Evolutionary conservation across 2,329 filamentous ascomycete genomes (phyloP), one percentile per base, ranked within the genome.

Genomic region (Cordyceps militaris): DNA sequence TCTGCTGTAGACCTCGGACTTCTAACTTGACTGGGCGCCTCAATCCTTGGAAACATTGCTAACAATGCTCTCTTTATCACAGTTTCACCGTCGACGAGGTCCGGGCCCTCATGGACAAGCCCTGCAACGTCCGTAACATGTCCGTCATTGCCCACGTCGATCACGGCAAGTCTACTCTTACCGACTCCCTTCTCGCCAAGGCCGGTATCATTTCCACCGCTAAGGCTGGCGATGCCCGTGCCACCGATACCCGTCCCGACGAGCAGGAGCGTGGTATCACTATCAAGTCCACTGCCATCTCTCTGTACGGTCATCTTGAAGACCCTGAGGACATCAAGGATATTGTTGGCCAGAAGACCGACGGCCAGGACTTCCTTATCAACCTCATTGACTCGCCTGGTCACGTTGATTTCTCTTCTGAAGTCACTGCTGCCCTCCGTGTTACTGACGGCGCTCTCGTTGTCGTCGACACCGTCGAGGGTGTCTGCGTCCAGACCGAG

Each of bases 121-220:
- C 88, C 68, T 81, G 75, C 74, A 87, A 87, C 76, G 83, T 87
- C 75, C 82, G 83, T 79, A 97, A 97, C 87, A 97, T 97, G 93
- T 97, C 91, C 82, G 94, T 99, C 78, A 97, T 97, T 91, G 94
- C 94, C 78, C 94, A 99, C 83, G 92, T 99, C 87, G 94, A 99
- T 80, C 94, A 99, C 86, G 94, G 94, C 83, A 99, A 99, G 82
- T 99, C 94, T 70, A 99, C 94, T 75, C 86, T 99, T 72, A 97
- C 93, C 86, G 94, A 99, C 81, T 97, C 94, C 71, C 90, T 99
- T 67, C 89, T 99, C 75, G 91, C 96, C 82, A 94, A 95, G 82
- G 93, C 93, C 73, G 94, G 94, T 93, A 99, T 99, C 74, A 97
- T 99, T 76, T 97, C 94, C 70, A 89, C 91, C 70, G 91, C 91